phyloP scores from a whole-genome alignment of 345 rosid genomes.

The Pseudoturritis turrita region DNA sequence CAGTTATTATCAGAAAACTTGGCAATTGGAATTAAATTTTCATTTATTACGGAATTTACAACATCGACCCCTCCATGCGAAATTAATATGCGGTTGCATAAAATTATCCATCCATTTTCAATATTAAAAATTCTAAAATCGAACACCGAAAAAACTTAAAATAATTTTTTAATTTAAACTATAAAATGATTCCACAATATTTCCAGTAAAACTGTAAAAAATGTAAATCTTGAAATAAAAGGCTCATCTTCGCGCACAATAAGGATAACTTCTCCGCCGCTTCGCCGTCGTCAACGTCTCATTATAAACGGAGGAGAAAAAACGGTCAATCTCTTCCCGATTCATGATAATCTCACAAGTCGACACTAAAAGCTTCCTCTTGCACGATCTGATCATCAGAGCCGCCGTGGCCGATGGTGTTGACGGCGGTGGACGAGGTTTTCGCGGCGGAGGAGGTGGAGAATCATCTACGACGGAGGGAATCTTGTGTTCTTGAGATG shows the following conservation, averaged over 20 bases:
- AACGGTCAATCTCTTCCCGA: conserved; percentile 30
- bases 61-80: conserved; percentile 28
- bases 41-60: conserved; percentile 30
- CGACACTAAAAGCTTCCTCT: conserved; percentile 30
- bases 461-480: conserved; percentile 21
- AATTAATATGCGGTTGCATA: conserved; percentile 21
- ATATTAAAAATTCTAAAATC: not conserved
- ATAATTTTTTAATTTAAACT: not conserved
- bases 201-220: conserved; percentile 29
- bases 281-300: conserved; percentile 18
- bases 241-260: conserved; percentile 14
- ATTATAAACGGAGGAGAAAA: conserved; percentile 24
- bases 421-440: conserved; percentile 21
- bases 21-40: conserved; percentile 22
- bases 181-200: not conserved
- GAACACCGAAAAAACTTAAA: not conserved
- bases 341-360: conserved; percentile 32
- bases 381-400: conserved; percentile 32
- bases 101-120: conserved; percentile 1
- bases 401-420: conserved; percentile 25
- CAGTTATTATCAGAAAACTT: conserved; percentile 14
- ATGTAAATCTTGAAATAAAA: conserved; percentile 11
- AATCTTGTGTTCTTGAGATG: conserved; percentile 33
- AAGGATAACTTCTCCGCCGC: conserved; percentile 18
- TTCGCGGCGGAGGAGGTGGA: conserved; percentile 34